Base-by-base conservation (phyloP, 805 yeast genomes). In the Brettanomyces nanus region DNA sequence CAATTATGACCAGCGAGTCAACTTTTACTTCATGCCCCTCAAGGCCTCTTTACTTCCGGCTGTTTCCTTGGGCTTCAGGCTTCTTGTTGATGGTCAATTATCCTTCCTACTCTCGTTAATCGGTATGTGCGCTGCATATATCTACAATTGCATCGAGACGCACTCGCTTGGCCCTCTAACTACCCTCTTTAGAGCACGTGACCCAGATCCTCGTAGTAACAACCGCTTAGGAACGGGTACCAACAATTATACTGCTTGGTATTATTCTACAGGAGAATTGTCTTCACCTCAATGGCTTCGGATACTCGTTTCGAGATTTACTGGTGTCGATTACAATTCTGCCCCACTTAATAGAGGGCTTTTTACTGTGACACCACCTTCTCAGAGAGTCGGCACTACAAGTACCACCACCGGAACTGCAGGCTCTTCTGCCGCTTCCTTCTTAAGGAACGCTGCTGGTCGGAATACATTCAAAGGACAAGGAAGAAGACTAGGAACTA, bases 111-210 rank as follows among this genome's bases (percentile, higher is more conserved):
- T 69, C 41, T 61, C 72, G 0, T 43, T 69, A 4, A 52, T 71
- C 29, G 85, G 85, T 3, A 65, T 73, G 41, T 46, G 59, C 15
- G 73, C 75, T 3, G 83, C 76, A 0, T 80, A 80, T 50, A 41
- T 75, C 4, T 78, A 76, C 58, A 73, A 70, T 43, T 80, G 85
- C 51, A 52, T 77, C 31, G 83, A 77, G 48, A 76, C 84, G 0
- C 59, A 65, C 29, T 71, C 84, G 3, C 52, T 58, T 32, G 76
- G 76, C 0, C 75, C 75, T 4, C 44, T 70, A 22, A 52, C 58
- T 48, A 43, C 56, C 1, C 28, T 57, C 13, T 28, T 57, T 11
- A 39, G 50, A 4, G 67, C 68, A 33, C 46, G 61, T 33, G 47
- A 59, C 15, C 45, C 47, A 10, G 40, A 43, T 11, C 49, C 40